Percentiles rank a stretch among this genome's conserved stretches.
Evolutionary conservation across 352 stramenopile genomes (phyloP).

Genomic region (Albugo laibachii): DNA sequence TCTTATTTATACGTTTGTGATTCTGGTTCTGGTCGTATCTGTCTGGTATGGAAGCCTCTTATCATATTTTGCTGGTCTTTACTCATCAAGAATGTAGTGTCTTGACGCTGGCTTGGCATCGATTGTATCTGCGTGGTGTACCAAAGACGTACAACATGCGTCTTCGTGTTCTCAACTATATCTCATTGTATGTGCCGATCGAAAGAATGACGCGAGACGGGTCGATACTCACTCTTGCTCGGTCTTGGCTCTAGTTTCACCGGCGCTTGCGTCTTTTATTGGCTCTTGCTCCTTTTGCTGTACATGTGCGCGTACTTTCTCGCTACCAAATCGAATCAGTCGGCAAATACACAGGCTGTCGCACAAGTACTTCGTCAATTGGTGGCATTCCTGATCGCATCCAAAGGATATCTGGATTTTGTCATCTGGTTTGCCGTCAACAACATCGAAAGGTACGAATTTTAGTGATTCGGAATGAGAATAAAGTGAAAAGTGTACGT

Average conservation of each 20-base stretch:
- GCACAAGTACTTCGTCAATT: constrained; percentile 65
- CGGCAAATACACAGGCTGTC: constrained; percentile 18
- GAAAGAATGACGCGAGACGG: too few species aligned
- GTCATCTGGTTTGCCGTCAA: constrained; percentile 83
- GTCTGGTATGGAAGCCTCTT: constrained; percentile 27
- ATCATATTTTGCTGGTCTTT: neutral
- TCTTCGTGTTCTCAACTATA: constrained; percentile 77
- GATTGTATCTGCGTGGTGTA: constrained; percentile 61
- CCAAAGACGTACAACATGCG: constrained; percentile 81
- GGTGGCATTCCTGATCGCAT: constrained; percentile 65
- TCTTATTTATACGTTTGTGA: constrained; percentile 70
- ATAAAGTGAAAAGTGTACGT: too few species aligned
- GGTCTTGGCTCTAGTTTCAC: constrained; percentile 29
- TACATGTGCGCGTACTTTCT: constrained; percentile 85
- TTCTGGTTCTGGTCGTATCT: constrained; percentile 66
- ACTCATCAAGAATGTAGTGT: constrained; percentile 18
- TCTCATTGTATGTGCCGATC: constrained; percentile 43
- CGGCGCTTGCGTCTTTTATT: constrained; percentile 78
- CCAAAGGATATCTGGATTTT: constrained; percentile 72
- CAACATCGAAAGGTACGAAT: constrained; percentile 48
- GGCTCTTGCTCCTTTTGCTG: constrained; percentile 61
- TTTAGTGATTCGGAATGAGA: neutral
- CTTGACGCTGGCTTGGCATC: constrained; percentile 62
- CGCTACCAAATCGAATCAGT: constrained; percentile 32
- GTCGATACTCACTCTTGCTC: neutral